Evolutionary conservation across 768 basidiomycete genomes (phyloP), one percentile per base, ranked within the genome.

Genomic region (Cystoderma amianthinum): DNA sequence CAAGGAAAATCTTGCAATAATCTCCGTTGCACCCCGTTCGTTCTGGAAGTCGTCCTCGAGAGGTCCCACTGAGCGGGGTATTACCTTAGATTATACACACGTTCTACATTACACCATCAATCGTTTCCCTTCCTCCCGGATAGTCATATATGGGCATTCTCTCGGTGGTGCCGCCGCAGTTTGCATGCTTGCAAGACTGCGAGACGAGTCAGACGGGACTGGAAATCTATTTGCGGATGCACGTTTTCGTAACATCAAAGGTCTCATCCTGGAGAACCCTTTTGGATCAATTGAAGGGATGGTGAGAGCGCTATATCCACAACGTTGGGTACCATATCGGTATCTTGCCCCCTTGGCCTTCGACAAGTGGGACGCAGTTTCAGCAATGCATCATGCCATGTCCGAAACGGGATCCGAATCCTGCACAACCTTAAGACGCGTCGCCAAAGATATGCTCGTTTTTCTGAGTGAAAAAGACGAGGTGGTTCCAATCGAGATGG

Each of bases 201-300:
- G 42, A 0, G 32, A 39, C 15, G 28, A 15, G 9, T 30, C 28
- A 30, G 10, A 9, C 15, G 28, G 28, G 15, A 30, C 28, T 30
- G 15, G 15, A 9, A 30, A 30, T 9, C 10, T 9, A 9, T 15
- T 9, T 17, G 23, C 5, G 30, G 21, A 32, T 4, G 12, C 19
- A 2, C 18, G 17, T 11, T 45, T 38, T 20, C 23, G 36, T 36
- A 25, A 45, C 9, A 54, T 68, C 16, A 44, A 48, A 13, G 74
- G 69, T 2, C 40, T 73, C 9, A 56, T 76, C 5, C 54, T 76
- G 3, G 74, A 77, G 54, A 77, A 77, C 49, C 65, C 74, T 1
- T 67, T 77, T 41, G 55, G 68, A 1, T 71, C 66, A 12, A 62
- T 74, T 15, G 65, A 68, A 0, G 60, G 46, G 5, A 76, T 77